Conservation (phyloP, 2,329 filamentous ascomycete species). For the Neonectria ditissima region DNA sequence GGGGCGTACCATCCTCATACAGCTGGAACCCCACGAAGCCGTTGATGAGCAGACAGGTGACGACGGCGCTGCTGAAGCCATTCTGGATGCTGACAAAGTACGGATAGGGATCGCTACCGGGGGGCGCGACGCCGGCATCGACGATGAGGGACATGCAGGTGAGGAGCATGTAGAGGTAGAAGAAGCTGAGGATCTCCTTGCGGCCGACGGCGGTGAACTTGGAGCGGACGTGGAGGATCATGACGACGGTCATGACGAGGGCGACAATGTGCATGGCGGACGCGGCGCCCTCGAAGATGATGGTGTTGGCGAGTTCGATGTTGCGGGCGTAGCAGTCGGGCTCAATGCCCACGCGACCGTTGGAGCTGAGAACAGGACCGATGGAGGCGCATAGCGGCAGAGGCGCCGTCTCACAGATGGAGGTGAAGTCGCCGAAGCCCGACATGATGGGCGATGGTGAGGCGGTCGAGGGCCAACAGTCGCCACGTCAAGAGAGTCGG, state of each 20-base stretch:
- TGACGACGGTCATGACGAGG: slow-evolving; percentile 92
- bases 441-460: slow-evolving; percentile 64
- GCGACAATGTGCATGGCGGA: slow-evolving; percentile 93
- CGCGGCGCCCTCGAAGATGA: slow-evolving; percentile 95
- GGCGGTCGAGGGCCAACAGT: slow-evolving; percentile 1
- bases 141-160: slow-evolving; percentile 90
- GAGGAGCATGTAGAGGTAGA: slow-evolving; percentile 94
- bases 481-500: not conserved
- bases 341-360: slow-evolving; percentile 81
- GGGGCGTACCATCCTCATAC: slow-evolving; percentile 94
- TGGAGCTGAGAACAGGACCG: slow-evolving; percentile 77
- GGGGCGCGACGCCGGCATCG: slow-evolving; percentile 91
- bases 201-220: slow-evolving; percentile 97
- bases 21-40: slow-evolving; percentile 98
- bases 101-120: slow-evolving; percentile 81
- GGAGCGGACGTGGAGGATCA: slow-evolving; percentile 95
- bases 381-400: slow-evolving; percentile 90
- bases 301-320: slow-evolving; percentile 96
- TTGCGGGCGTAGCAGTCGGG: slow-evolving; percentile 93
- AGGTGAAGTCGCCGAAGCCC: slow-evolving; percentile 91
- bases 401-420: slow-evolving; percentile 85
- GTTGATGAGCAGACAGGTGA: slow-evolving; percentile 93
- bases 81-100: slow-evolving; percentile 93
- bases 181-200: slow-evolving; percentile 85
- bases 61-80: slow-evolving; percentile 85